A percentile compares a stretch with the other conserved stretches of the same genome.
Evolutionary conservation across 2,329 filamentous ascomycete species (phyloP).

Genomic region (Aspergillus arachidicola): DNA sequence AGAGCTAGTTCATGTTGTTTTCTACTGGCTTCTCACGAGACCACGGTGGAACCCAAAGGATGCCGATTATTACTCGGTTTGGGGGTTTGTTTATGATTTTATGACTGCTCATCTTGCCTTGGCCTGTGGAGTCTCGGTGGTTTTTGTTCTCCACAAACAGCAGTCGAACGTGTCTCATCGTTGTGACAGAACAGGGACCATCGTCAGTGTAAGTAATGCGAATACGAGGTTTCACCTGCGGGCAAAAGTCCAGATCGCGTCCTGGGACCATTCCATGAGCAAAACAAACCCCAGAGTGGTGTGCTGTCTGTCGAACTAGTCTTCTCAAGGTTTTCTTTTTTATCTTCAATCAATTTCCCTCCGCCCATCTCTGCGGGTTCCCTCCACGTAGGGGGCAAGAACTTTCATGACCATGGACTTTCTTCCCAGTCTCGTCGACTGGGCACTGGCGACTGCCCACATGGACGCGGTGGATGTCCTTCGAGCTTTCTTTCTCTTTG

Average conservation of each 20-base stretch:
- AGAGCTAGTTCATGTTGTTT: not conserved
- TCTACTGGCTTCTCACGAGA: slow-evolving; percentile 17
- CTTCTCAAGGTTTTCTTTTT: not conserved
- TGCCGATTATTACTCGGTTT: slow-evolving; percentile 16
- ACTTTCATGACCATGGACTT: slow-evolving; percentile 16
- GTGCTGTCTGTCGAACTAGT: not conserved
- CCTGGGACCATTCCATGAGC: not conserved
- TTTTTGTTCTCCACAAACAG: slow-evolving; percentile 17
- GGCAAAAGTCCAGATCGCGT: slow-evolving; percentile 1
- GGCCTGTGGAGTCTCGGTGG: slow-evolving; percentile 12
- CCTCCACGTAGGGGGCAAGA: not conserved
- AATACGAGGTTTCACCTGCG: slow-evolving; percentile 2
- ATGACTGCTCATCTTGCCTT: slow-evolving; percentile 20
- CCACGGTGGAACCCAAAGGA: slow-evolving; percentile 16
- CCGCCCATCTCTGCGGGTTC: slow-evolving; percentile 2
- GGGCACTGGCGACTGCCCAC: slow-evolving; percentile 17
- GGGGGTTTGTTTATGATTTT: slow-evolving; percentile 13
- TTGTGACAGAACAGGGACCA: slow-evolving; percentile 12
- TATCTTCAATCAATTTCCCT: not conserved
- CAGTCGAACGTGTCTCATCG: slow-evolving; percentile 17
- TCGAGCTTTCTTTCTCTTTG: slow-evolving; percentile 41
- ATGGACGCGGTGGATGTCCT: slow-evolving; percentile 39
- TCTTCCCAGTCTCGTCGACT: slow-evolving; percentile 16
- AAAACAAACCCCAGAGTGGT: slow-evolving; percentile 5
- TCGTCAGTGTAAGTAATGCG: not conserved